A percentile compares a stretch with the other conserved stretches of the same genome.
These are phyloP conservation scores for Cordyceps fumosorosea DNA, from an alignment of 2,329 filamentous ascomycete genomes.

Conservation along the genomic window DNA sequence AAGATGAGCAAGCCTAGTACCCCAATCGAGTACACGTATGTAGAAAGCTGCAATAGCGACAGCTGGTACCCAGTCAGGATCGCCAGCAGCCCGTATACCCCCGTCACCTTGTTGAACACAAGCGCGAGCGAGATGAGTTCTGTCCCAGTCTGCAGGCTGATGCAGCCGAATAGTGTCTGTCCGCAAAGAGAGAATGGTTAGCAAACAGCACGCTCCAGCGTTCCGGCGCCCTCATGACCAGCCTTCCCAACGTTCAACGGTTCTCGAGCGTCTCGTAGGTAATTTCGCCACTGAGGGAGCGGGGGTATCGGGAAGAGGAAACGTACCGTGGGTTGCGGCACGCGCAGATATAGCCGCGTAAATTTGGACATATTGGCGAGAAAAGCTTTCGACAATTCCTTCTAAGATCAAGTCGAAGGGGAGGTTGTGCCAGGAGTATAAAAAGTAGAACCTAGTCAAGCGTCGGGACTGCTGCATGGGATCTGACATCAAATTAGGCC, in stretches of 20 bases:
- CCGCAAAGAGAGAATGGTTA: not conserved
- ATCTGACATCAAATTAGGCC: constrained; percentile 12
- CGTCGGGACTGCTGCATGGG: constrained; percentile 2
- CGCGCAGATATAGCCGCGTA: constrained; percentile 31
- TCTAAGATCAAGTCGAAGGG: not conserved
- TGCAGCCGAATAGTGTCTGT: constrained; percentile 77
- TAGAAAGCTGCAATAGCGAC: constrained; percentile 75
- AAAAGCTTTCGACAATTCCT: not conserved
- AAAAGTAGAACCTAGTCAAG: constrained; percentile 5
- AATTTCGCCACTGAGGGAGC: not conserved
- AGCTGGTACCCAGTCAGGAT: constrained; percentile 81
- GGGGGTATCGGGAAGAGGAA: not conserved
- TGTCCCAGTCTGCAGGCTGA: constrained; percentile 79
- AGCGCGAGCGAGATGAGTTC: constrained; percentile 78
- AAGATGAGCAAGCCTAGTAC: constrained; percentile 61
- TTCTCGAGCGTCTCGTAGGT: not conserved
- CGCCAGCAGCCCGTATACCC: constrained; percentile 83
- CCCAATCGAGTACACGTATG: constrained; percentile 81
- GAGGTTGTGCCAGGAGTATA: not conserved
- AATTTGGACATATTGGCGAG: constrained; percentile 10
- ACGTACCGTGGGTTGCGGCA: constrained; percentile 35
- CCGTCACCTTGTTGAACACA: constrained; percentile 87
- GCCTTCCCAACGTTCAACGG: not conserved
- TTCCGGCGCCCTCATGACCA: not conserved
- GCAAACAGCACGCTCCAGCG: not conserved